Base-by-base conservation (phyloP, 2,329 filamentous ascomycete species). In the Calonectria honghensis region DNA sequence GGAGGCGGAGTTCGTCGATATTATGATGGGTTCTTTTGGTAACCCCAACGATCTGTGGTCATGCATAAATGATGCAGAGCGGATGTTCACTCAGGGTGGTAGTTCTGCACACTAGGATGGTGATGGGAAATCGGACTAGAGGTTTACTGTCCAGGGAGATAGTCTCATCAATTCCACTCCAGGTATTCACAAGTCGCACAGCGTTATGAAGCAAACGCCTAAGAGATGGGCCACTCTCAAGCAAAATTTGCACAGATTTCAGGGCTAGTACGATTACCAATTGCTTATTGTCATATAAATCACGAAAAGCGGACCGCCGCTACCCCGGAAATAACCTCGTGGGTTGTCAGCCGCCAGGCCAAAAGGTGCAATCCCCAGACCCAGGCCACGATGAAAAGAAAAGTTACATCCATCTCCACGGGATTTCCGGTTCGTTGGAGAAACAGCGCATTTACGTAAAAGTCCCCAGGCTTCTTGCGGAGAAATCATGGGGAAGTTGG, bases 11-110 rank as follows among this genome's bases (percentile, higher is more conserved):
- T 29, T 50, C 3, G 20, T 27, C 5, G 16, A 48, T 18, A 50
- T 45, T 2, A 18, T 65, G 18, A 65, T 65, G 61, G 31, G 18
- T 35, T 48, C 61, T 6, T 50, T 65, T 65, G 27, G 39, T 4
- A 29, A 65, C 11, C 61, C 61, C 20, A 65, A 50, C 10, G 41
- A 32, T 31, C 10, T 65, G 24, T 65, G 61, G 61, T 32, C 61
- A 14, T 65, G 41, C 24, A 65, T 65, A n/a, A 65, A 65, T 35
- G 61, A 45, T 14, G 61, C 39, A 6, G 61, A 65, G 61, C 41
- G 27, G 57, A 63, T 63, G 16, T 29, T 63, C 16, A 13, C 57
- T 7, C 7, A 41, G 4, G 24, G 14, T n/a, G 24, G n/a, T 14
- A n/a, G 45, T 11, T 24, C 4, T 5, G 24, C 32, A 35, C 32